Evolutionary conservation across 225 moss, liverwort and hornwort species (phyloP), one percentile per base, ranked within the genome.

Genomic region (Polytrichum formosum): DNA sequence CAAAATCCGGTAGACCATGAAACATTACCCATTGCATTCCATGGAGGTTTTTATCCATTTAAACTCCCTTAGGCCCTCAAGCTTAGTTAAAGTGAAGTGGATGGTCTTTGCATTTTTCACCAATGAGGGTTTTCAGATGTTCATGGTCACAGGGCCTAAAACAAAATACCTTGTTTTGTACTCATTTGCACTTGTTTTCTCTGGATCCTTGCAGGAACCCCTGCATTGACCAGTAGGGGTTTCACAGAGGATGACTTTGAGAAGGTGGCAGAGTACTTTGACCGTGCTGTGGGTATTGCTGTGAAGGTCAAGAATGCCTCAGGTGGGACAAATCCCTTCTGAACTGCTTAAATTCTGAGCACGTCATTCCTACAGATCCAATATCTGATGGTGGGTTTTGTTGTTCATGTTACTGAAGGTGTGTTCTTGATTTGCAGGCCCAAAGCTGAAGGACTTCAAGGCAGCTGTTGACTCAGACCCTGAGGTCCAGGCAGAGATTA

Each of bases 211-310:
- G 46, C 92, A 92, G 92, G 94, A 71, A 94, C 97, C 70, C 97
- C 97, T 74, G 97, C 97, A 18, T 83, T 97, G 62, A 97, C 97
- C 5, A 94, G 94, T 61, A 86, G 97, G 79, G 97, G 97, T 26
- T 94, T 97, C 29, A 82, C 85, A n/a, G 97, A 97, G 76, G 94
- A 97, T 6, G 97, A 97, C 68, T 97, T 94, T 61, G 94, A 97
- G 75, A 97, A 97, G 73, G 97, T 97, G 8, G 94, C 97, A 0
- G 90, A 94, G 31, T 94, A 77, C 54, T 94, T 97, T 58, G 86
- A 97, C 78, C 73, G 77, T 61, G 92, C 97, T 58, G 97, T 92
- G 35, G 81, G 70, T 29, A 87, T 94, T 66, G 90, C 97, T 54
- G 71, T 91, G 80, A 88, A 92, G 71, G 94, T 82, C 46, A 97